Base-by-base conservation (phyloP, 495 filamentous ascomycete genomes). In the Aspergillus avenaceus region DNA sequence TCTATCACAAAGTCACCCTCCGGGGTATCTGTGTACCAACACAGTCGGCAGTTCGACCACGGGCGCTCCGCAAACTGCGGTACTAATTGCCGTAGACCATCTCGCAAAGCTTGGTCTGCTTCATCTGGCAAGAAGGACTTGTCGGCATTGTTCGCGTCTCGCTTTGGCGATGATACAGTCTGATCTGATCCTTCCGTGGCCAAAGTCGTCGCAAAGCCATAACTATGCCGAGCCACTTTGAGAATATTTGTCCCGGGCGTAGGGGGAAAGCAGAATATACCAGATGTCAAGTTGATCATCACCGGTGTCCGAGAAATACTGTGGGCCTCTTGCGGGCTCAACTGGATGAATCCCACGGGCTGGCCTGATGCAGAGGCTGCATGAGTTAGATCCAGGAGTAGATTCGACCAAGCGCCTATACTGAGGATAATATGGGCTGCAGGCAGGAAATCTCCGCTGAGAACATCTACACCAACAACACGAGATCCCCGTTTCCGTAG, bases 231-330 rank as follows among this genome's bases (percentile, higher is more conserved):
- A 4, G 86, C 89, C 26, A 92, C 55, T 60, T 95, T 95, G 25
- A 95, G 69, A 4, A 85, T 67, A 42, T 80, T 58, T 12, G 58
- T 60, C 8, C 58, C 64, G 5, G 62, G 60, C 0, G 58, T 58
- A 8, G 90, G 87, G 4, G 88, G 87, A 57, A 91, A 85, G 41
- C 84, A 68, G 69, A 90, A 96, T 41, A 87, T 69, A 18, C 88
- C 88, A 0, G 75, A 82, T 14, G 74, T 79, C 49, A 93, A 65
- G 63, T 93, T 90, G 18, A 95, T 65, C 13, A 90, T 58, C 6
- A 88, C 80, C 0, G 87, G 89, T 49, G 82, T 84, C 4, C 72
- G 68, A 8, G 68, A 62, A 13, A 91, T 69, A 0, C 54, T 59
- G 0, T 65, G 63, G 52, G 85, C 78, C 58, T 93, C 89, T 0